phyloP scores from a whole-genome alignment of 371 early-diverging fungal species.

The Mycotypha africana region DNA sequence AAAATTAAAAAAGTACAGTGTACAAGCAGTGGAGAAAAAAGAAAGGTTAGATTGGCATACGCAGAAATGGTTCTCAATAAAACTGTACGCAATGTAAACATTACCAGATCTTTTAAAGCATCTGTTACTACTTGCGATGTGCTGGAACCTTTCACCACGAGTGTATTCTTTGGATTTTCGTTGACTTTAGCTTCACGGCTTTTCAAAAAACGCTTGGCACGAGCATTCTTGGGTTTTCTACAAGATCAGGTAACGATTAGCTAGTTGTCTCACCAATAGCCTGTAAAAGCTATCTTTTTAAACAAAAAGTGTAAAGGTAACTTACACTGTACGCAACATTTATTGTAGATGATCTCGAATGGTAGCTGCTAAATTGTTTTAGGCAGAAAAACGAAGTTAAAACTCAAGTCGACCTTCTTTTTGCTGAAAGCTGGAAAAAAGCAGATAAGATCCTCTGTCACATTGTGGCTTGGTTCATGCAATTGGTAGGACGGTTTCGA shows the following conservation, averaged over 20 bases:
- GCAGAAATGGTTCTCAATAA: neutral
- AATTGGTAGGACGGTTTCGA: too few species aligned
- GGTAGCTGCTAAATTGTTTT: too few species aligned
- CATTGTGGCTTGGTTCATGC: too few species aligned
- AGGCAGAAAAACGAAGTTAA: too few species aligned
- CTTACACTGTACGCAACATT: constrained; percentile 52
- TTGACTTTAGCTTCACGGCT: constrained; percentile 86
- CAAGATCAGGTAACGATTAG: neutral
- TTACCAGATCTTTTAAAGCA: constrained; percentile 86
- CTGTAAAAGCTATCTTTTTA: too few species aligned
- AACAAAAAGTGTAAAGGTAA: neutral
- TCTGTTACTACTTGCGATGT: constrained; percentile 80
- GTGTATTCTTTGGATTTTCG: constrained; percentile 87
- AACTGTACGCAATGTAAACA: constrained; percentile 4
- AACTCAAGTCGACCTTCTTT: too few species aligned
- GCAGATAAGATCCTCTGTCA: too few species aligned
- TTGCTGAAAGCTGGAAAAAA: too few species aligned
- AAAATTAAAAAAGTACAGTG: too few species aligned
- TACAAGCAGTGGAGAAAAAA: too few species aligned
- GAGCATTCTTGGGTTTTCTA: constrained; percentile 80
- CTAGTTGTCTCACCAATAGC: neutral
- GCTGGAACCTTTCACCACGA: constrained; percentile 85
- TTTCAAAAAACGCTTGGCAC: constrained; percentile 78
- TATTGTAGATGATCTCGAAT: too few species aligned
- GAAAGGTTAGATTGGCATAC: neutral